Evolutionary conservation across 257 asterid genomes (phyloP).

Genomic region (Solanum virginianum): DNA sequence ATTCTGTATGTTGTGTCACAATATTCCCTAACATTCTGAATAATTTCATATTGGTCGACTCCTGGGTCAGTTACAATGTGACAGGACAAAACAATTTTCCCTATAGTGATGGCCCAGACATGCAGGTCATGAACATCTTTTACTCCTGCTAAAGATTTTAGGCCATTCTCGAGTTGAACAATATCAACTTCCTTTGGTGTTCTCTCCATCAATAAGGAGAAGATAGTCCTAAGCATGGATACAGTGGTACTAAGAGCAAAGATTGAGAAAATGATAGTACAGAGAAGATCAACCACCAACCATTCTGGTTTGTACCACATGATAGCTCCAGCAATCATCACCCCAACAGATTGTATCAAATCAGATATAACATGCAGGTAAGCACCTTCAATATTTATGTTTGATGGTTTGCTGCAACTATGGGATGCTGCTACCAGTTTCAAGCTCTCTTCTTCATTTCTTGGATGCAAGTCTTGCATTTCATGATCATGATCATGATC

Average conservation of each 20-base stretch:
- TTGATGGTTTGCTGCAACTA: conserved; percentile 7
- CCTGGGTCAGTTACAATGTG: conserved; percentile 43
- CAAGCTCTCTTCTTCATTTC: conserved; percentile 15
- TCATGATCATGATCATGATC: neutral
- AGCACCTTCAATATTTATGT: conserved; percentile 76
- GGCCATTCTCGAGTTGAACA: conserved; percentile 32
- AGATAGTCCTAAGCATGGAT: conserved; percentile 44
- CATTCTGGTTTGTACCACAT: conserved; percentile 69
- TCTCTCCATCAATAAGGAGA: conserved; percentile 55
- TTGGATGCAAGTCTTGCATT: conserved; percentile 8
- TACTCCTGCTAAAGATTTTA: conserved; percentile 40
- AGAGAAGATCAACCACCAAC: conserved; percentile 55
- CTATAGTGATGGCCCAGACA: conserved; percentile 58
- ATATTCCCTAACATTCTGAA: conserved; percentile 32
- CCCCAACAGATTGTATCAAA: conserved; percentile 66
- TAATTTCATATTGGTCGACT: conserved; percentile 27
- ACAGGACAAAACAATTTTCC: conserved; percentile 51
- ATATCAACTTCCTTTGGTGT: conserved; percentile 46
- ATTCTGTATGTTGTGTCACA: conserved; percentile 33
- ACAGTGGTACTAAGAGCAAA: conserved; percentile 40
- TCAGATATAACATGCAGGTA: conserved; percentile 62
- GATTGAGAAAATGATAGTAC: conserved; percentile 48
- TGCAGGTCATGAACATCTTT: conserved; percentile 65
- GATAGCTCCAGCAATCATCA: conserved; percentile 64
- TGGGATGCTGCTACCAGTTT: conserved; percentile 23